Evolutionary conservation across 352 stramenopile species (phyloP).

Genomic region (Saprolegnia parasitica): DNA sequence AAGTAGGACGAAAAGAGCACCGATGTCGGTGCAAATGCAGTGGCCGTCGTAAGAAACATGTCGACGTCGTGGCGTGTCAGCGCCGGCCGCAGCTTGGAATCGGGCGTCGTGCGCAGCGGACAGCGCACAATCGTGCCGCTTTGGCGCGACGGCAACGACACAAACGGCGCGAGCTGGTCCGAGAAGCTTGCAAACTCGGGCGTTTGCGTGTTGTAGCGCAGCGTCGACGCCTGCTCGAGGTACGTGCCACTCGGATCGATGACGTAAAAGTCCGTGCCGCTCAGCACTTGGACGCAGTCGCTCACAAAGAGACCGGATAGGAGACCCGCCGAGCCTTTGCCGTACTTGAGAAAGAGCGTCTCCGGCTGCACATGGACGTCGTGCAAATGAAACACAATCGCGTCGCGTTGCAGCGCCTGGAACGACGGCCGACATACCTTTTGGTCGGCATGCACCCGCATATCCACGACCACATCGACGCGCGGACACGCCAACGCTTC

Average conservation of each 20-base stretch:
- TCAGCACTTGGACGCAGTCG: constrained; percentile 76
- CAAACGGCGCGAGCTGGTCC: constrained; percentile 71
- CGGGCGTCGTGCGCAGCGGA: constrained; percentile 29
- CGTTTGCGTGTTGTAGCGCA: constrained; percentile 52
- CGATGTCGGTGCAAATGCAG: constrained; percentile 28
- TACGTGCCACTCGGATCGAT: constrained; percentile 62
- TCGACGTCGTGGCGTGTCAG: background rate
- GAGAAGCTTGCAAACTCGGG: constrained; percentile 64
- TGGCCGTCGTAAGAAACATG: background rate
- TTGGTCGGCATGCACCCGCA: constrained; percentile 53
- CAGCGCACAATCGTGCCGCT: constrained; percentile 74
- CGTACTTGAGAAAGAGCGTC: constrained; percentile 52
- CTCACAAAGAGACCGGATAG: constrained; percentile 59
- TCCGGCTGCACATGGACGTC: constrained; percentile 44
- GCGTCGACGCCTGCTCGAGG: constrained; percentile 28
- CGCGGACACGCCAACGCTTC: constrained; percentile 50
- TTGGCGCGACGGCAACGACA: constrained; percentile 51
- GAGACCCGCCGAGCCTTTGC: constrained; percentile 49
- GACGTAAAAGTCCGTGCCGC: constrained; percentile 66
- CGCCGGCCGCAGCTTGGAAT: background rate
- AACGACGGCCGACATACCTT: constrained; percentile 69
- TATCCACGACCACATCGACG: constrained; percentile 66
- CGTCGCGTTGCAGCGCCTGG: constrained; percentile 61
- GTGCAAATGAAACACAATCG: constrained; percentile 68
- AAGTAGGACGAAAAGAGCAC: constrained; percentile 68